A percentile compares a stretch with the other conserved stretches of the same genome.
phyloP scores from a whole-genome alignment of 805 yeast species.

The Ogataea trehalophila region DNA sequence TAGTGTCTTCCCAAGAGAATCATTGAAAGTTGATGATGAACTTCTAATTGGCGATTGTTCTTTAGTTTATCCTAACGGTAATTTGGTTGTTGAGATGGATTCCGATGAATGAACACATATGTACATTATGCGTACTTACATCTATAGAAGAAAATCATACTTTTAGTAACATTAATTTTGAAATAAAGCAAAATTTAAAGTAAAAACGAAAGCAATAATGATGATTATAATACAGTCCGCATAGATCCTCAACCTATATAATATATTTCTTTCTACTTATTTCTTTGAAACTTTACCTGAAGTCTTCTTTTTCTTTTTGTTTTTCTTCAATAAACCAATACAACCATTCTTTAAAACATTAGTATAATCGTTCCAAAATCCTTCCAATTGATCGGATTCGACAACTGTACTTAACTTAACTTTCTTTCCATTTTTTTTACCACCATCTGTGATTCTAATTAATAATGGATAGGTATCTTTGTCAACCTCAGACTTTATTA shows the following conservation, averaged over 20 bases:
- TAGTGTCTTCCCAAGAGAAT: conserved; percentile 54
- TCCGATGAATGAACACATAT: too few relatives aligned
- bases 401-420: conserved; percentile 72
- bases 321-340: conserved; percentile 77
- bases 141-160: not conserved
- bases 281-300: conserved; percentile 11
- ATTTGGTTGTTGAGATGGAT: conserved; percentile 36
- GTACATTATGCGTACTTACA: too few relatives aligned
- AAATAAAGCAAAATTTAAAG: too few relatives aligned
- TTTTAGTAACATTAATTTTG: too few relatives aligned
- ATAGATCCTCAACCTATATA: not conserved
- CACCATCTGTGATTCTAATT: conserved; percentile 64
- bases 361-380: conserved; percentile 75
- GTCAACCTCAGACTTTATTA: conserved; percentile 5
- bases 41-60: conserved; percentile 37
- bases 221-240: not conserved
- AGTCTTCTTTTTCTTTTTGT: conserved; percentile 56
- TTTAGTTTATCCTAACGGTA: conserved; percentile 60
- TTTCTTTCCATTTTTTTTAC: conserved; percentile 43
- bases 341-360: conserved; percentile 66
- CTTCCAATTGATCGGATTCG: conserved; percentile 51
- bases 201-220: not conserved
- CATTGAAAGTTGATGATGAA: conserved; percentile 28
- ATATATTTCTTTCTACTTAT: not conserved
- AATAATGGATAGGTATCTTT: conserved; percentile 54